Base-by-base conservation (phyloP, 2,329 filamentous ascomycete genomes). In the Celoporthe dispersa region DNA sequence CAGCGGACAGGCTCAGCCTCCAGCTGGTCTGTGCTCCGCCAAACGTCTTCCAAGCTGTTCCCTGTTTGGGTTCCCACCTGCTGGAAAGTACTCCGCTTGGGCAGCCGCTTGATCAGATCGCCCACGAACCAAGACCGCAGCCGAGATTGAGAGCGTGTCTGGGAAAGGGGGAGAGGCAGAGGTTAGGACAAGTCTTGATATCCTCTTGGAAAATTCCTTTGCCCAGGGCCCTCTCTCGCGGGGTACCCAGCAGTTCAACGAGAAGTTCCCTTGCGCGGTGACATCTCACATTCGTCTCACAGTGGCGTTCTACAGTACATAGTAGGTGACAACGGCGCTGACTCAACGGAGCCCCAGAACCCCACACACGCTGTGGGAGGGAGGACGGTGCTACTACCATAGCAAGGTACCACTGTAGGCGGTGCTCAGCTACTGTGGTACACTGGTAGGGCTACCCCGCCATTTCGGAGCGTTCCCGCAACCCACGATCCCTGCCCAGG, bases 41-140 rank as follows among this genome's bases (percentile, higher is more conserved):
- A 51, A 37, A 14, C 48, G 16, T 8, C 28, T 48, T 41, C n/a
- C 67, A 65, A 39, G 51, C 12, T 63, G 48, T 69, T 31, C 31
- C 55, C 48, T 31, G 31, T 19, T 22, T 25, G 12, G 28, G 22
- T 16, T 51, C 62, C 39, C 28, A 41, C n/a, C 44, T 19, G 59
- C n/a, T 25, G 3, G 3, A 16, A 68, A n/a, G n/a, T 25, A 44
- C 69, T 68, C 69, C 66, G 69, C 69, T 71, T 69, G 69, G 69
- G 69, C 69, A 71, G 41, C 66, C 7, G 62, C 66, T 25, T 60
- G 55, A 66, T 16, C 39, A 48, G 31, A 60, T 37, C 57, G 33
- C 53, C n/a, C 53, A 8, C 8, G 6, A 25, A 60, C 33, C 33
- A 60, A n/a, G 57, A 60, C 25, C 6, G n/a, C 33, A 60, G 22